Evolutionary conservation across 805 yeast genomes (phyloP), one percentile per base, ranked within the genome.

Genomic region (Torulaspora quercuum): DNA sequence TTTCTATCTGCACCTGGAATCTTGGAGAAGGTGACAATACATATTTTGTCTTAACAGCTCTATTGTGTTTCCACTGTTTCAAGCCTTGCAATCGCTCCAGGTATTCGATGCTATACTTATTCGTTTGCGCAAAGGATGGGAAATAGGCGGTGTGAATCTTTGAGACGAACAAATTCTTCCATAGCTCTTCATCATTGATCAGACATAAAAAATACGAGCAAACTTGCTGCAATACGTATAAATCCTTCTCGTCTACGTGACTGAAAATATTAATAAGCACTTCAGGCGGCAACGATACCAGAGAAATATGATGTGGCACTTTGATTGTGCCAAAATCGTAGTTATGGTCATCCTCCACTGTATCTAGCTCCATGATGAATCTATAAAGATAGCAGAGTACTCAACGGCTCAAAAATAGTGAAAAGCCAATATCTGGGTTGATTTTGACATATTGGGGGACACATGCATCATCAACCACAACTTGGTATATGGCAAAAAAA

Each of bases 111-210:
- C 64, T 61, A 40, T 50, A 68, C 34, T 54, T 55, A 9, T 29
- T 25, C 0, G 69, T 59, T n/a, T 52, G 48, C 2, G 70, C 53
- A 20, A 58, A 48, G 0, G 71, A 64, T 16, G 70, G 69, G 49
- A 68, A 68, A 15, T 44, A 35, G 13, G 49, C 44, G 0, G 63
- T 52, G 9, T 52, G 42, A 29, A 55, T 56, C 13, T 49, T 53
- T 16, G 61, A 46, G 8, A 51, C 42, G 38, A 67, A 64, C 23
- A 67, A 46, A 35, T 57, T 59, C 44, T 65, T 66, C 73, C 72
- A 68, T 7, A 68, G 46, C 40, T 67, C 73, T 28, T 67, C 66
- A 45, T 67, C 65, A 35, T 57, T 59, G 15, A 66, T 55, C 12
- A 67, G 40, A 7, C 45, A 43, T 17, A 55, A 36, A 16, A 67